These are phyloP conservation scores for Ehretia macrophylla DNA, from an alignment of 257 asterid species.

Conservation along the genomic window DNA sequence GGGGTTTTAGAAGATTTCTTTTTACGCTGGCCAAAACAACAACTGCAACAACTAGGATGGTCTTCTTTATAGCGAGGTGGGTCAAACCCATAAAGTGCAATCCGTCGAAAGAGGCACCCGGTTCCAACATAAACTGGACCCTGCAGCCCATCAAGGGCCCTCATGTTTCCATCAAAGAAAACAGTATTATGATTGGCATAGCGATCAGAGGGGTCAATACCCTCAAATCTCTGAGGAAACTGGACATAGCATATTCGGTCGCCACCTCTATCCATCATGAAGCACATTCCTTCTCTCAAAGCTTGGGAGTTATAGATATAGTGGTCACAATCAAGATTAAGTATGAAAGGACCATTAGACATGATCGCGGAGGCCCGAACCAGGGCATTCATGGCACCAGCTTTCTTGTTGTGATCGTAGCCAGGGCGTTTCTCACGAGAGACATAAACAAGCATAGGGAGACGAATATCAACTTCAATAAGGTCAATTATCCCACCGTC, in stretches of 20 bases:
- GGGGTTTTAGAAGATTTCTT: not conserved
- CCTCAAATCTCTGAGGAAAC: slow-evolving; percentile 66
- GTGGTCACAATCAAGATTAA: slow-evolving; percentile 65
- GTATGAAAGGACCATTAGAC: slow-evolving; percentile 59
- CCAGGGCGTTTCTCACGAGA: no score
- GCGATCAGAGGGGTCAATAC: slow-evolving; percentile 69
- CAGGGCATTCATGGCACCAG: slow-evolving; percentile 69
- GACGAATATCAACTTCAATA: slow-evolving; percentile 48
- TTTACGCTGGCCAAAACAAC: slow-evolving; percentile 3
- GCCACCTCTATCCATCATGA: slow-evolving; percentile 73
- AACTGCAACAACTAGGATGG: slow-evolving; percentile 9
- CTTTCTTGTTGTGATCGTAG: slow-evolving; percentile 67
- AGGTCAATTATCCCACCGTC: slow-evolving; percentile 46
- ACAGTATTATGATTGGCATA: slow-evolving; percentile 66
- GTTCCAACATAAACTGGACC: slow-evolving; percentile 73
- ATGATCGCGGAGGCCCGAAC: slow-evolving; percentile 54
- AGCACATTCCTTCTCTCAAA: slow-evolving; percentile 67
- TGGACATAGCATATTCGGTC: no score
- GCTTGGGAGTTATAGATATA: slow-evolving; percentile 50
- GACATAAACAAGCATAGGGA: slow-evolving; percentile 62
- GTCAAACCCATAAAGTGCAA: slow-evolving; percentile 60
- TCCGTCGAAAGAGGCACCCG: slow-evolving; percentile 49
- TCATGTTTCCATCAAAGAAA: slow-evolving; percentile 56
- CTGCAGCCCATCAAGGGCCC: slow-evolving; percentile 64
- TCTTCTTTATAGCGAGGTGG: slow-evolving; percentile 32